Conservation (phyloP, 495 filamentous ascomycete species). For the Penicillium robsamsonii region DNA sequence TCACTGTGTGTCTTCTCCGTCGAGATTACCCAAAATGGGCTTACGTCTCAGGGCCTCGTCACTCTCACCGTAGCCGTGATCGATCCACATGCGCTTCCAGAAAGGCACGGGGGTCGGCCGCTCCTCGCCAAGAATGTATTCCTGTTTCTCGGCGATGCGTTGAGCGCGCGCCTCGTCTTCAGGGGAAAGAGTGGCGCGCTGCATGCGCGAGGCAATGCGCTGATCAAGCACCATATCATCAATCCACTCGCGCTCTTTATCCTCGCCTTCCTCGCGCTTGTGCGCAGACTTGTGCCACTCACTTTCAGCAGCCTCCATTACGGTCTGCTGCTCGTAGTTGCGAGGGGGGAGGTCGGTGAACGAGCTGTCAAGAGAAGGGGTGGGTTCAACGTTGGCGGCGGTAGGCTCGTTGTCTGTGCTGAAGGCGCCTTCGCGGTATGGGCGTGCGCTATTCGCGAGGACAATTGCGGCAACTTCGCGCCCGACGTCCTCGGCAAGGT, state of each 20-base stretch:
- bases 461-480: constrained; percentile 85
- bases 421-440: constrained; percentile 37
- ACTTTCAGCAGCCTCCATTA: constrained; percentile 72
- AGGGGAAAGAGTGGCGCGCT: constrained; percentile 58
- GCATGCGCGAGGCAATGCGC: constrained; percentile 78
- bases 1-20: constrained; percentile 36
- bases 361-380: constrained; percentile 20
- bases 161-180: constrained; percentile 68
- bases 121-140: constrained; percentile 62
- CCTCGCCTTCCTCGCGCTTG: constrained; percentile 55
- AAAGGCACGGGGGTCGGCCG: constrained; percentile 37
- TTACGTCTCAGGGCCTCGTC: constrained; percentile 41
- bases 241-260: constrained; percentile 68
- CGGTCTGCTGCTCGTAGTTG: constrained; percentile 64
- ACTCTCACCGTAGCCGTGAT: constrained; percentile 48
- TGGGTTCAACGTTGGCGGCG: constrained; percentile 32
- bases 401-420: constrained; percentile 26
- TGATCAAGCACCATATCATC: constrained; percentile 75
- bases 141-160: constrained; percentile 59
- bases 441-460: constrained; percentile 58
- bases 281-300: constrained; percentile 85
- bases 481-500: constrained; percentile 82
- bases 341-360: constrained; percentile 17
- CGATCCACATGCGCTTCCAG: constrained; percentile 46
- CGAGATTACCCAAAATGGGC: constrained; percentile 42